Evolutionary conservation across 805 yeast species (phyloP).

Genomic region (Sungouiella thailandica): DNA sequence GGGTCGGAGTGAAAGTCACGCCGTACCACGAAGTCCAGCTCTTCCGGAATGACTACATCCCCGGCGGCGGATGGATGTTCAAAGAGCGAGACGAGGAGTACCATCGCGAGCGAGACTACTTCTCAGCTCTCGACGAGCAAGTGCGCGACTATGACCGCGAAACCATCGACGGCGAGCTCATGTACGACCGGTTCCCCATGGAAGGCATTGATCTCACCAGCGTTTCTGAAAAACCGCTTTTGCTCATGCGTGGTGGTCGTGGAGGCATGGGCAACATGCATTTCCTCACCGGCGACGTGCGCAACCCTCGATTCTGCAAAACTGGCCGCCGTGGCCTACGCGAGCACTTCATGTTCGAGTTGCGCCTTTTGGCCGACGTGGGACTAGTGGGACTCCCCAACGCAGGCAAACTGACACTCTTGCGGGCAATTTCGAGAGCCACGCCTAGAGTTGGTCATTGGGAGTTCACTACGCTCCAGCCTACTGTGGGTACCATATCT

Average conservation of each 20-base stretch:
- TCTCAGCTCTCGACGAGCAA: conserved; percentile 54
- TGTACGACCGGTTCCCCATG: conserved; percentile 68
- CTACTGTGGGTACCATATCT: conserved; percentile 84
- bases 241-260: conserved; percentile 75
- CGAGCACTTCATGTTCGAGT: conserved; percentile 68
- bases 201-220: conserved; percentile 71
- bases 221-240: conserved; percentile 60
- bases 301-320: conserved; percentile 89
- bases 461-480: conserved; percentile 93
- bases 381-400: conserved; percentile 95
- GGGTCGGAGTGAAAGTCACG: conserved; percentile 13
- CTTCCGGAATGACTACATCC: conserved; percentile 52
- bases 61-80: conserved; percentile 88
- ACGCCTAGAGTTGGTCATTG: conserved; percentile 91
- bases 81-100: conserved; percentile 71
- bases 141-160: conserved; percentile 64
- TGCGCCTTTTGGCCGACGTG: conserved; percentile 84
- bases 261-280: conserved; percentile 98
- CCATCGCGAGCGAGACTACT: conserved; percentile 62
- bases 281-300: conserved; percentile 72
- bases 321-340: conserved; percentile 68
- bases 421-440: conserved; percentile 84
- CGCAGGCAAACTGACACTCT: conserved; percentile 90
- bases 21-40: conserved; percentile 46
- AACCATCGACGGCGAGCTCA: conserved; percentile 51